phyloP scores from a whole-genome alignment of 2,329 filamentous ascomycete species.

The Shiraia bambusicola region DNA sequence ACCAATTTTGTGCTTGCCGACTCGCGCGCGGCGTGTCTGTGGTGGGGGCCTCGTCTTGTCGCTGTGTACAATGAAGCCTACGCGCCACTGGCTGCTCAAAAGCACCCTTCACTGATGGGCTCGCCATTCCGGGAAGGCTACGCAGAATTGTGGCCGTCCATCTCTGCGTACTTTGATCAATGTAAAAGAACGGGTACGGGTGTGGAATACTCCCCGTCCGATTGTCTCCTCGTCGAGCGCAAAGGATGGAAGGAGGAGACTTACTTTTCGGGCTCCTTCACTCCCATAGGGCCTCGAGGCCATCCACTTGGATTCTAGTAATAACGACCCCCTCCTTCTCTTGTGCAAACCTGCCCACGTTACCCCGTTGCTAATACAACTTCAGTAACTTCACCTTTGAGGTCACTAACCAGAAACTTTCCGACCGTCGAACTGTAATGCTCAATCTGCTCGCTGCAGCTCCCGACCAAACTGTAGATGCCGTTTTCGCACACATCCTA shows the following conservation, averaged over 20 bases:
- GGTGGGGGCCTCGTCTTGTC: constrained; percentile 36
- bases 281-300: constrained; percentile 31
- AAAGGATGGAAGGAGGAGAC: constrained; percentile 34
- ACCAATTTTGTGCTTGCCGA: constrained; percentile 35
- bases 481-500: constrained; percentile 31
- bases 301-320: constrained; percentile 33
- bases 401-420: constrained; percentile 34
- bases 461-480: constrained; percentile 21
- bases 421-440: constrained; percentile 35
- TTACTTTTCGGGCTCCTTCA: constrained; percentile 37
- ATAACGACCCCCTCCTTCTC: neutral
- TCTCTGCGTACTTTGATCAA: constrained; percentile 28
- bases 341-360: neutral
- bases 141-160: constrained; percentile 30
- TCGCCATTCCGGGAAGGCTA: constrained; percentile 30
- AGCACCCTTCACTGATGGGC: constrained; percentile 38
- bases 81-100: constrained; percentile 25
- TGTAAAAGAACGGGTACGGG: constrained; percentile 25
- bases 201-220: constrained; percentile 25
- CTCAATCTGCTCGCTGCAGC: constrained; percentile 35
- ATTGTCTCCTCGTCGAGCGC: constrained; percentile 30
- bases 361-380: constrained; percentile 1
- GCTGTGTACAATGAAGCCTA: constrained; percentile 40
- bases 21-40: constrained; percentile 36
- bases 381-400: constrained; percentile 31